Percentiles rank a stretch among this genome's conserved stretches.
These are phyloP conservation scores for Glaciozyma antarctica DNA, from an alignment of 768 basidiomycete species.

Conservation along the genomic window DNA sequence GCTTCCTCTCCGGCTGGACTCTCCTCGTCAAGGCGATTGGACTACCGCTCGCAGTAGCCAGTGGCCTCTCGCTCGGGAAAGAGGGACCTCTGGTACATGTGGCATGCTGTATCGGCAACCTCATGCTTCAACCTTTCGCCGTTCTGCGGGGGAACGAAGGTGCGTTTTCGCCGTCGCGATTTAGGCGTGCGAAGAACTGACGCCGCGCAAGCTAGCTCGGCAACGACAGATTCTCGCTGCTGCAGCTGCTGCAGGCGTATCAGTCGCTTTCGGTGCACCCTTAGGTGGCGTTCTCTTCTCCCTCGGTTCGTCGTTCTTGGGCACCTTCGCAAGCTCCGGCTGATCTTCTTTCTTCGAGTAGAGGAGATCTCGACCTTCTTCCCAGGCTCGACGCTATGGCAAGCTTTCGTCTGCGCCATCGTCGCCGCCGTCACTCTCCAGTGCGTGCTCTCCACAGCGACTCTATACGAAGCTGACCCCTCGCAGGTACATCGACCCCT, in stretches of 20 bases:
- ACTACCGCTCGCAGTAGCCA: constrained; percentile 82
- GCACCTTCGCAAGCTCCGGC: not conserved
- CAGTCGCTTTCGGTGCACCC: constrained; percentile 93
- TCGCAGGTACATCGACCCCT: constrained; percentile 60
- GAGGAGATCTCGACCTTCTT: constrained; percentile 76
- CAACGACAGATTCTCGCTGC: constrained; percentile 90
- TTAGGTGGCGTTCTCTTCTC: constrained; percentile 85
- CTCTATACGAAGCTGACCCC: no score
- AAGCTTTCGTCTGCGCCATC: constrained; percentile 83
- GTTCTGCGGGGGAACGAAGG: constrained; percentile 96
- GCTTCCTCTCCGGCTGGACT: constrained; percentile 83
- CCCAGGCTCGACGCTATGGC: constrained; percentile 88
- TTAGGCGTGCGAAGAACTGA: not conserved
- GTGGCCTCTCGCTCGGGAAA: constrained; percentile 75
- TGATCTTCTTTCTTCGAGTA: not conserved
- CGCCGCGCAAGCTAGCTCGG: constrained; percentile 43
- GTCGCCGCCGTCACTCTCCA: constrained; percentile 77
- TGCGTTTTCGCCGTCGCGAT: not conserved
- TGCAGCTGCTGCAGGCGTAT: constrained; percentile 92
- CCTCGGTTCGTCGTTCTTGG: constrained; percentile 44
- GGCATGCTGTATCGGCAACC: constrained; percentile 84
- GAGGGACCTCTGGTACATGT: constrained; percentile 78
- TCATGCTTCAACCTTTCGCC: constrained; percentile 67
- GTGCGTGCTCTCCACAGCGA: not conserved
- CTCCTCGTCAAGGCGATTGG: constrained; percentile 72